These are phyloP conservation scores for Trichoderma atroviride DNA, from an alignment of 2,329 filamentous ascomycete species.

Conservation along the genomic window DNA sequence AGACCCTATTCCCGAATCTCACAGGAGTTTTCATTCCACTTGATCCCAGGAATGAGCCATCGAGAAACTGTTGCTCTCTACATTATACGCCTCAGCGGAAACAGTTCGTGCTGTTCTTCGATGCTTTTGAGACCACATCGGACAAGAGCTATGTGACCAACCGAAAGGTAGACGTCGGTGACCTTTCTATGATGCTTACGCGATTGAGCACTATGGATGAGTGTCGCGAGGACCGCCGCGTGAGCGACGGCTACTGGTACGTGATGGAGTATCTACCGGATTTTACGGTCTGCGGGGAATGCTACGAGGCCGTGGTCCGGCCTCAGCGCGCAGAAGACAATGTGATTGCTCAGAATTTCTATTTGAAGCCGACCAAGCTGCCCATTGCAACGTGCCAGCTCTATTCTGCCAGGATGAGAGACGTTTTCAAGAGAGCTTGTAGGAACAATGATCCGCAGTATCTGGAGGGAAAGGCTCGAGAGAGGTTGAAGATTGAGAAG, in stretches of 20 bases:
- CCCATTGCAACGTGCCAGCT: slow-evolving; percentile 69
- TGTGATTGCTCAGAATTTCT: slow-evolving; percentile 67
- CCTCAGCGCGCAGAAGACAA: slow-evolving; percentile 60
- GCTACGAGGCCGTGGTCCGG: slow-evolving; percentile 78
- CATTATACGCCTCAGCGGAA: slow-evolving; percentile 57
- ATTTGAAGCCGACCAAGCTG: slow-evolving; percentile 60
- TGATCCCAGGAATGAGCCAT: slow-evolving; percentile 50
- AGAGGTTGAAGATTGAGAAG: slow-evolving; percentile 62
- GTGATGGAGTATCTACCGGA: slow-evolving; percentile 74
- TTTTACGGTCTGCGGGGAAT: slow-evolving; percentile 84
- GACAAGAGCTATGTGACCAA: slow-evolving; percentile 52
- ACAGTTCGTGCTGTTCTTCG: slow-evolving; percentile 62
- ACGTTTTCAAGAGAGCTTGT: slow-evolving; percentile 69
- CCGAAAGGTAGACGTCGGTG: slow-evolving; percentile 57
- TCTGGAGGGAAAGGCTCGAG: slow-evolving; percentile 59
- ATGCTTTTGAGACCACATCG: slow-evolving; percentile 60
- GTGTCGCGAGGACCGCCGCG: slow-evolving; percentile 66
- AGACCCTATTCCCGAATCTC: slow-evolving; percentile 73
- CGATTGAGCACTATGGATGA: slow-evolving; percentile 61
- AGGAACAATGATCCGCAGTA: slow-evolving; percentile 67
- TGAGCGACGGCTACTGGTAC: slow-evolving; percentile 72
- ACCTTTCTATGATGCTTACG: slow-evolving; percentile 65
- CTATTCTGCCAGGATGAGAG: slow-evolving; percentile 78
- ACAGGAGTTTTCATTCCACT: slow-evolving; percentile 64
- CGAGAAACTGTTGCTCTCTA: slow-evolving; percentile 67